These are phyloP conservation scores for Rhododendron simsii DNA, from an alignment of 148 eudicot species.

Conservation along the genomic window DNA sequence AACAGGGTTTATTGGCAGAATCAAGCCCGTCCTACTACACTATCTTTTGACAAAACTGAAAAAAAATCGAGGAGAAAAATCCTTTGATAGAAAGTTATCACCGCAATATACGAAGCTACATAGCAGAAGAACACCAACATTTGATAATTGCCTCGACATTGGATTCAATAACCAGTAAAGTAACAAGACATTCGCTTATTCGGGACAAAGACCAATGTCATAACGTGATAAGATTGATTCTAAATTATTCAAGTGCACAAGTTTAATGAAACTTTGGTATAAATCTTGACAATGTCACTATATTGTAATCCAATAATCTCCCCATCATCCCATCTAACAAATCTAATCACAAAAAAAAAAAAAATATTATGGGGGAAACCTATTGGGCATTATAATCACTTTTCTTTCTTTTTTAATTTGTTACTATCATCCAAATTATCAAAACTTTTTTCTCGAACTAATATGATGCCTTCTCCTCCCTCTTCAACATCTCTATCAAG, in stretches of 20 bases:
- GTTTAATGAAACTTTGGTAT: background rate
- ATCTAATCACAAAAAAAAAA: background rate
- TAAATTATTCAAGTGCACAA: no score
- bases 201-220: background rate
- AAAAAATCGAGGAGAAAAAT: no score
- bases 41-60: no score
- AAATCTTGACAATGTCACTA: background rate
- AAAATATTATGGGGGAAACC: no score
- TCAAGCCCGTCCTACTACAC: background rate
- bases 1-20: background rate
- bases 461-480: constrained; percentile 15
- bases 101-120: no score
- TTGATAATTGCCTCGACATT: background rate
- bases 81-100: no score
- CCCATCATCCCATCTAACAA: background rate
- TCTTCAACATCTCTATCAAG: constrained; percentile 41
- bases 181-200: background rate
- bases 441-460: background rate
- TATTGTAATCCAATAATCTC: background rate
- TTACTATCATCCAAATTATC: background rate
- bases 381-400: background rate
- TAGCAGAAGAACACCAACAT: background rate
- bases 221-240: background rate
- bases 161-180: background rate
- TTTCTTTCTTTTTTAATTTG: background rate